Base-by-base conservation (phyloP, 129 eudicot species). In the Artemisia tridentata region DNA sequence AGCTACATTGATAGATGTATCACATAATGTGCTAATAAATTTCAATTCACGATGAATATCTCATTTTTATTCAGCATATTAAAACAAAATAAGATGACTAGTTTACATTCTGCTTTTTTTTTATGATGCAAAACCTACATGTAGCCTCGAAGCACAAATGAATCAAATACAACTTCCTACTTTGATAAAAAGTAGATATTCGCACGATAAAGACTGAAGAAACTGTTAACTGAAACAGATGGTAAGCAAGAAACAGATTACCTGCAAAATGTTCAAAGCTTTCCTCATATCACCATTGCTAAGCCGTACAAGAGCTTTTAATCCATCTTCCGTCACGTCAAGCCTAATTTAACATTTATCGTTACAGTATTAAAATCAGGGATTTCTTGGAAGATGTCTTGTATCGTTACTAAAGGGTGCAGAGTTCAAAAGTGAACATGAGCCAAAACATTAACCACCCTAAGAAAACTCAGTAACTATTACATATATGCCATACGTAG, bases 241-340 rank as follows among this genome's bases (percentile, higher is more conserved):
- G 29, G 65, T 5, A n/a, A 68, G 29, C 10, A 45, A 54, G 38
- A 56, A 64, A 55, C 11, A 38, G 56, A 57, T 54, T 38, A 93
- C 98, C 95, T 93, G 99, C 76, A 95, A 83, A 81, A 95, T 95
- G 77, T 95, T 95, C 85, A 95, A 79, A 55, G 96, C 96, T 85
- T 95, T 95, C 78, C 99, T 80, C 97, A 95, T 95, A 81, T 95
- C 99, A 67, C 99, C 99, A 75, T 86, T 90, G 86, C 99, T 78
- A 55, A 95, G 91, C 68, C 93, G 81, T 65, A 95, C 99, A 80
- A 95, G 91, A 73, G 97, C 99, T 60, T 85, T 79, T 65, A 95
- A 72, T 54, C 99, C 97, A 60, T 76, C 76, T 72, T 81, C 97
- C 62, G 93, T 68, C 41, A 95, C 99, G 86, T 90, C 96, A 78